Base-by-base conservation (phyloP, 768 basidiomycete genomes). In the Cubamyces sp. region DNA sequence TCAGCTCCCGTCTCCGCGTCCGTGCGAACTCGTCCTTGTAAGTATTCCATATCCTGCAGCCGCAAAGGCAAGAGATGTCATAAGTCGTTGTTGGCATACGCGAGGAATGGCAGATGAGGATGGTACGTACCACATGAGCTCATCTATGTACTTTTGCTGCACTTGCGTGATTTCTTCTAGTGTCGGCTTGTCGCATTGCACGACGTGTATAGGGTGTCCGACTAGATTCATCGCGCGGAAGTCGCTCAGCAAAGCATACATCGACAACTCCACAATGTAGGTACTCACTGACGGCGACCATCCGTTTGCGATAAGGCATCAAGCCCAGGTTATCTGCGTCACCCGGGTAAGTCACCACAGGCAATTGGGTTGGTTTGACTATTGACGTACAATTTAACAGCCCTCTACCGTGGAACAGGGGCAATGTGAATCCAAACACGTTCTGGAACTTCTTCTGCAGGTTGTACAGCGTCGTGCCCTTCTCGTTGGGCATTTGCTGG, bases 341-440 rank as follows among this genome's bases (percentile, higher is more conserved):
- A 1, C 14, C 23, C 15, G 12, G 18, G 1, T 52, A 15, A 18
- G 26, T 5, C 1, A 28, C n/a, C n/a, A n/a, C n/a, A n/a, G n/a
- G n/a, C n/a, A n/a, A n/a, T n/a, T n/a, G n/a, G n/a, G n/a, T n/a
- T n/a, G n/a, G n/a, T n/a, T n/a, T n/a, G n/a, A n/a, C n/a, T n/a
- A n/a, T n/a, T n/a, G n/a, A n/a, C 87, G 26, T 66, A 95, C 96
- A 99, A 74, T 98, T 99, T 65, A 98, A 81, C 57, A 99, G 74
- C 14, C 96, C 96, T 62, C 97, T 81, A 2, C 97, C 97, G 72
- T 97, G 96, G 76, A 99, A 99, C n/a, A 99, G 77, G 0, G 97
- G 96, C 12, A 99, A 76, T 0, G 96, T 99, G 73, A 98, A 99
- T 5, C 96, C 96, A 68, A 99, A 98, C 45, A 92, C 75, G 52